Base-by-base conservation (phyloP, 176 grass and related monocot genomes). In the Lolium multiflorum region DNA sequence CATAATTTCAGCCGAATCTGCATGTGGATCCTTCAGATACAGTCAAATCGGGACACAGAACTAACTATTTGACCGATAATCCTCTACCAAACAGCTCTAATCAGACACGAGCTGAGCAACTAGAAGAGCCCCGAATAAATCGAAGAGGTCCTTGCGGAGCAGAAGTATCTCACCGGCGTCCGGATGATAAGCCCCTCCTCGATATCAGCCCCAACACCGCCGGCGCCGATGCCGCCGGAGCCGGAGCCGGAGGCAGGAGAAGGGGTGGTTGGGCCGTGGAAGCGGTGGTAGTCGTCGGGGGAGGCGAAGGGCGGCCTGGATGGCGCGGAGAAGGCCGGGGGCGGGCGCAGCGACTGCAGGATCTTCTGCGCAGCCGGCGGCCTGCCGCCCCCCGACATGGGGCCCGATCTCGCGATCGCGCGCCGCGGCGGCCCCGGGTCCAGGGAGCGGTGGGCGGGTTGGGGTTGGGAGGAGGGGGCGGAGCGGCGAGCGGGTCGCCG, bases 281-380 rank as follows among this genome's bases (percentile, higher is more conserved):
- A 95, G 83, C 86, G 89, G 58, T 95, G 93, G 89, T 93, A 95
- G 44, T 95, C 93, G 67, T 92, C 87, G 4, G 86, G 86, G 17
- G 89, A 67, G 11, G 63, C 81, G 86, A 95, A 95, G 59, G 93
- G 86, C 72, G 84, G 89, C 37, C 91, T 75, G 39, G 80, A 80
- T 22, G 88, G 82, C 5, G 91, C 16, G 65, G 82, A 24, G 65
- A 92, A 92, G 20, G 73, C 58, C 41, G 78, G 44, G 15, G 87
- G 67, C 16, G 86, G 91, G 58, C 81, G 86, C 76, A 88, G 86
- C 3, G 91, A 92, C 84, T 89, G 91, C 83, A 91, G 89, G 91
- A 92, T 92, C 86, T 89, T 89, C 56, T 88, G 86, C 57, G 89
- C 88, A 70, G 93, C 85, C 54, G 71, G 90, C 73, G 82, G 78